Conservation (phyloP, 1,284 basidiomycete species). For the Rhodotorula sp. region DNA sequence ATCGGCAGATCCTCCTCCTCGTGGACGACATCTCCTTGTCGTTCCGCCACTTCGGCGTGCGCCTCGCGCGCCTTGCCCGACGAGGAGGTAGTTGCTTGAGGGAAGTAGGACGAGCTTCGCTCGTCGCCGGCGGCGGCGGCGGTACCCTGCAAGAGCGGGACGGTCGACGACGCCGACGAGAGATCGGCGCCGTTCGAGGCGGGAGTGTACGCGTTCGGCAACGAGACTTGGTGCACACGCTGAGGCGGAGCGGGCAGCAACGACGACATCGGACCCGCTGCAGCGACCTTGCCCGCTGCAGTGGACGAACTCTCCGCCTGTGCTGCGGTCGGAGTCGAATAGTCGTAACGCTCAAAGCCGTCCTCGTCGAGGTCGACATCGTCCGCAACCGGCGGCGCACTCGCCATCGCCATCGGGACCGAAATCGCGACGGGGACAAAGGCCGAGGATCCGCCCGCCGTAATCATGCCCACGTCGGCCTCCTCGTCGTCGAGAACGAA, state of each 20-base stretch:
- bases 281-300: neutral
- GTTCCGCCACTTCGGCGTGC: constrained; percentile 7
- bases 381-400: constrained; percentile 5
- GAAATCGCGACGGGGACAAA: neutral
- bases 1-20: constrained; percentile 18
- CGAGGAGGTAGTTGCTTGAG: neutral
- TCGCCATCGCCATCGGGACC: neutral
- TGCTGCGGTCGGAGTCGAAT: neutral
- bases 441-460: neutral
- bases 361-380: constrained; percentile 31
- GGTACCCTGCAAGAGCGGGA: neutral
- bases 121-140: neutral
- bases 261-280: neutral
- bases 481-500: neutral
- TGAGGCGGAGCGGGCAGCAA: constrained; percentile 9
- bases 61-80: constrained; percentile 6
- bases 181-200: neutral
- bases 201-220: neutral
- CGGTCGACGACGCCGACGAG: neutral
- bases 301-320: neutral
- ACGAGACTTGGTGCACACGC: neutral
- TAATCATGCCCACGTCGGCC: no score
- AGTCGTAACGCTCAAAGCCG: constrained; percentile 27
- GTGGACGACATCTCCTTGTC: neutral
- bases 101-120: neutral